A percentile compares a stretch with the other conserved stretches of the same genome.
These are phyloP conservation scores for Thielaviopsis euricoi DNA, from an alignment of 2,329 filamentous ascomycete genomes.

Conservation along the genomic window DNA sequence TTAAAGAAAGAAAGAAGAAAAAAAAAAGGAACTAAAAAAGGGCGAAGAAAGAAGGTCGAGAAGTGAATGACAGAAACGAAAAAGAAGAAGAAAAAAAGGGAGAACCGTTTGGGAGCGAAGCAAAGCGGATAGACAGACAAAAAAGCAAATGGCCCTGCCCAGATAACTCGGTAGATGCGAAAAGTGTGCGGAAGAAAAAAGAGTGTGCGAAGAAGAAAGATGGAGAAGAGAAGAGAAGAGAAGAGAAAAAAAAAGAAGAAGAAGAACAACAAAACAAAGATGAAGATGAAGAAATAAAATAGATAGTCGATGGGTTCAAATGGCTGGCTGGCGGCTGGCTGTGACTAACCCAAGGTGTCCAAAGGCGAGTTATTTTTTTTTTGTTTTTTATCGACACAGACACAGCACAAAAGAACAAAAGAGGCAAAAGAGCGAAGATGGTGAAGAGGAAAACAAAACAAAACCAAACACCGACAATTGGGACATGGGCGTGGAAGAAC, in stretches of 20 bases:
- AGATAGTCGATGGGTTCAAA: neutral
- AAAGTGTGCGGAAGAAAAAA: neutral
- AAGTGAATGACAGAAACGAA: neutral
- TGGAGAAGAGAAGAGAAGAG: neutral
- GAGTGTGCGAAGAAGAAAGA: neutral
- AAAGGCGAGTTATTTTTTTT: neutral
- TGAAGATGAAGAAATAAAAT: neutral
- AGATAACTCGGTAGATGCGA: neutral
- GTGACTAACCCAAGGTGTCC: neutral
- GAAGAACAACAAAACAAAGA: neutral
- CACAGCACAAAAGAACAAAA: neutral
- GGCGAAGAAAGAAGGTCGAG: neutral
- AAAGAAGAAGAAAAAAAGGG: neutral
- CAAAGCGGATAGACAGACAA: neutral
- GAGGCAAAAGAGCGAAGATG: neutral
- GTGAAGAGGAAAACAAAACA: neutral
- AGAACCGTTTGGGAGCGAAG: neutral
- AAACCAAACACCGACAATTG: neutral
- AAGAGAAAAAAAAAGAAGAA: neutral
- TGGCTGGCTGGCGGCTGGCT: neutral
- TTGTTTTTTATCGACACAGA: neutral
- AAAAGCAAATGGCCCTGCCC: neutral
- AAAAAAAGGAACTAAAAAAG: neutral
- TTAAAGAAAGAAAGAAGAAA: neutral
- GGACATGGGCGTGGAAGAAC: neutral